Base-by-base conservation (phyloP, 1,284 basidiomycete genomes). In the Gymnopus androsaceus region DNA sequence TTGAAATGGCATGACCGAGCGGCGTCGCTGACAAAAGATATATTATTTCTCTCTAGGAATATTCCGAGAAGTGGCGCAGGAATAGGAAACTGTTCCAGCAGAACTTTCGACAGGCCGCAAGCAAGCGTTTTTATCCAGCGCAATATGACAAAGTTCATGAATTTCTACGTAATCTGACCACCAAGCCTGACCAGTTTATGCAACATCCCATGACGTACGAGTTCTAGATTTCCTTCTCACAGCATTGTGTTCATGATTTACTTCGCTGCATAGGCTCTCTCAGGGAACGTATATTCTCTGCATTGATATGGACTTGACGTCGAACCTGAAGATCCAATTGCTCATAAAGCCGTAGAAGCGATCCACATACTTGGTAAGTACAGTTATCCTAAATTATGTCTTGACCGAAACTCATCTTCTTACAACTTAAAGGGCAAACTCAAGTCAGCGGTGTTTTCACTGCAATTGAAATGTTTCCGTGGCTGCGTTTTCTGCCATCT, bases 221-320 rank as follows among this genome's bases (percentile, higher is more conserved):
- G 4, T 25, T 76, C 33, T 19, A 19, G 1, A 23, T 1, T 19
- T 38, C 8, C n/a, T 5, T 38, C n/a, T n/a, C n/a, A n/a, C n/a
- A n/a, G n/a, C n/a, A 14, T 12, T n/a, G 17, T 12, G 17, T 15
- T 19, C 12, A n/a, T 41, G n/a, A 21, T 14, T 9, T 21, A 12
- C 6, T 12, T 41, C n/a, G n/a, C n/a, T n/a, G n/a, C 6, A 12
- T 30, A 33, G 30, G 11, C 15, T 33, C 3, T 47, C 45, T 31
- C 45, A 47, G 28, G 11, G 28, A 6, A 12, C 19, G n/a, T 23
- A 17, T 47, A 11, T 47, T 33, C 19, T 31, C 45, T 33, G 17
- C 45, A 3, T 11, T 47, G n/a, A 12, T 47, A 47, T 33, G 30
- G 45, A 11, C 28, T 47, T 5, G 45, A 47, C 2, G 19, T 47